These are phyloP conservation scores for Mikania micrantha DNA, from an alignment of 129 eudicot genomes.

Conservation along the genomic window DNA sequence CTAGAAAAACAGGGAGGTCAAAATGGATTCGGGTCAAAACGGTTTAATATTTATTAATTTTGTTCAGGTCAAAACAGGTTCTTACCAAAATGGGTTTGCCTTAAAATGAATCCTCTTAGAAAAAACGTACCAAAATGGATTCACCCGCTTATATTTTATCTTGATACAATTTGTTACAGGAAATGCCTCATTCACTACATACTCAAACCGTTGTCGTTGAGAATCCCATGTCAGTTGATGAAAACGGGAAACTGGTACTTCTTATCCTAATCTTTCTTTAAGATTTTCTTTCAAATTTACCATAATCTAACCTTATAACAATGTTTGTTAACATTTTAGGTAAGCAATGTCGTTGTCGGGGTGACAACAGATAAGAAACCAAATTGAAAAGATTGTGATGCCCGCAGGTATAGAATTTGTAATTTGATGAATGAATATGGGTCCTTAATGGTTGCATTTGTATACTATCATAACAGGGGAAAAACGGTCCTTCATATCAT, in stretches of 20 bases:
- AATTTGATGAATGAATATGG: constrained; percentile 10
- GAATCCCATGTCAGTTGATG: constrained; percentile 70
- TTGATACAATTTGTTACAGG: constrained; percentile 20
- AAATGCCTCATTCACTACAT: constrained; percentile 35
- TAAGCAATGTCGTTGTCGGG: constrained; percentile 71
- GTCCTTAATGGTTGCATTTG: constrained; percentile 18
- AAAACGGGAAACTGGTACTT: constrained; percentile 64
- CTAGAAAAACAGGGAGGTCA: neutral
- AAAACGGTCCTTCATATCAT: neutral
- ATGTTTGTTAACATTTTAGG: constrained; percentile 30
- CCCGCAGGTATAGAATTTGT: neutral
- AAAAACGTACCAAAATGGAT: neutral
- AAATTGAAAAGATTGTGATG: constrained; percentile 6
- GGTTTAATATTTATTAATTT: neutral
- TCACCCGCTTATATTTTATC: neutral
- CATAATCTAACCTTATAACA: neutral
- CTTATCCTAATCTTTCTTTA: neutral
- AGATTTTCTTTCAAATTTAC: neutral
- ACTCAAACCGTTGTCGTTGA: constrained; percentile 69
- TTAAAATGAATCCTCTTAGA: neutral
- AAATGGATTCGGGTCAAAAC: neutral
- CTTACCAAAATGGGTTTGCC: neutral
- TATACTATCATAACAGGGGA: constrained; percentile 20
- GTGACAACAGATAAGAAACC: constrained; percentile 54
- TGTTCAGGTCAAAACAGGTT: neutral